phyloP scores from a whole-genome alignment of 768 basidiomycete genomes.

The Hericium erinaceus region DNA sequence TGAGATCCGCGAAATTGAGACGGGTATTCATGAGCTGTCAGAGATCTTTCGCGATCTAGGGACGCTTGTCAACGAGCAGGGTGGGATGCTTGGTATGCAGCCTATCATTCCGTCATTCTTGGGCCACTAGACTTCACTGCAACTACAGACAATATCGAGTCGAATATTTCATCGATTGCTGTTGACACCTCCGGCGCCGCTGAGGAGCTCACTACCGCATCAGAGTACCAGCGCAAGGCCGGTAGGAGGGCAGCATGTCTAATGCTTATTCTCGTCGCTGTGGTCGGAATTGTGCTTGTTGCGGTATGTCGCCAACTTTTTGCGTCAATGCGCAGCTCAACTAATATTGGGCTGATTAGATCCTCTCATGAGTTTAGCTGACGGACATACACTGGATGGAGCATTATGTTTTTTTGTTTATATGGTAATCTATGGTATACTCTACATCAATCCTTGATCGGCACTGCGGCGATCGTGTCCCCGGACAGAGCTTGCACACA shows the following conservation, averaged over 20 bases:
- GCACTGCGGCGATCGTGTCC: background rate
- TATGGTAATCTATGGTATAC: background rate
- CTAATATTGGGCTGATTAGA: background rate
- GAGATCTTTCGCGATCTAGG: slow-evolving; percentile 97
- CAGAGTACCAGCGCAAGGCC: slow-evolving; percentile 91
- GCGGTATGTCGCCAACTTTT: slow-evolving; percentile 58
- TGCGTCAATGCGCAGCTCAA: background rate
- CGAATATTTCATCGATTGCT: slow-evolving; percentile 82
- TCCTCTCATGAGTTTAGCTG: background rate
- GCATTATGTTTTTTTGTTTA: background rate
- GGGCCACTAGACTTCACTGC: background rate
- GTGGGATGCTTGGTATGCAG: slow-evolving; percentile 83
- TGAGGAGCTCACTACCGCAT: slow-evolving; percentile 80
- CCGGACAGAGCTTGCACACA: too few species aligned
- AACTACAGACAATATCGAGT: slow-evolving; percentile 82
- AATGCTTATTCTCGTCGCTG: slow-evolving; percentile 78
- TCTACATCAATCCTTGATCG: background rate
- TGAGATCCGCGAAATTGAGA: slow-evolving; percentile 95
- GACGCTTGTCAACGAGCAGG: slow-evolving; percentile 90
- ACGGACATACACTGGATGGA: too few species aligned
- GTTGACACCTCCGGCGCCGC: slow-evolving; percentile 76
- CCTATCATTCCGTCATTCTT: background rate
- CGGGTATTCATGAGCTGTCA: slow-evolving; percentile 89
- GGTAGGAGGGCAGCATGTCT: slow-evolving; percentile 86
- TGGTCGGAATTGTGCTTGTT: slow-evolving; percentile 79